phyloP scores from a whole-genome alignment of 2,329 filamentous ascomycete genomes.

The Mariannaea elegans region DNA sequence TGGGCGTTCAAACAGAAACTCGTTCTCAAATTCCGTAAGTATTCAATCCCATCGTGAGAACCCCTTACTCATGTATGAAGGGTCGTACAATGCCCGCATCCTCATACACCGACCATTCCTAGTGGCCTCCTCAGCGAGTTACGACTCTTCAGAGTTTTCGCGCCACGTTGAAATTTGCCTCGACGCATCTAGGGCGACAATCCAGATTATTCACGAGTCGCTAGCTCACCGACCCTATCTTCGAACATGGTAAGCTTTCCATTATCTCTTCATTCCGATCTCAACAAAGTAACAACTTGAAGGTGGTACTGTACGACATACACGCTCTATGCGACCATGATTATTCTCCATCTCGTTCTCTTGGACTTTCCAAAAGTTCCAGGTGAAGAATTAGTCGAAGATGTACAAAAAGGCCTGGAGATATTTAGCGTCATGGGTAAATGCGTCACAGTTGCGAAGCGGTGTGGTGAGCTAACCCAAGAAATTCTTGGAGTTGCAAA shows the following conservation, averaged over 20 bases:
- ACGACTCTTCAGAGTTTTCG: slow-evolving; percentile 1
- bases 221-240: slow-evolving; percentile 1
- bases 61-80: background rate
- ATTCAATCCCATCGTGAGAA: background rate
- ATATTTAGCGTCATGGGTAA: slow-evolving; percentile 3
- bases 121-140: background rate
- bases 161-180: slow-evolving; percentile 7
- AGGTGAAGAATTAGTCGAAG: slow-evolving; percentile 1
- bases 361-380: slow-evolving; percentile 3
- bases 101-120: slow-evolving; percentile 6
- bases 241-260: slow-evolving; percentile 1
- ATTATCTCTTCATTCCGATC: background rate
- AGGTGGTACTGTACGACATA: slow-evolving; percentile 12
- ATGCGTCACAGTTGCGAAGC: background rate
- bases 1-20: slow-evolving; percentile 13
- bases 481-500: slow-evolving; percentile 9
- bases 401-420: slow-evolving; percentile 1
- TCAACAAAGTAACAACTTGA: background rate
- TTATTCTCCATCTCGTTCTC: slow-evolving; percentile 4
- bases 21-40: slow-evolving; percentile 6
- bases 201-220: slow-evolving; percentile 4
- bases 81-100: slow-evolving; percentile 5
- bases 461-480: slow-evolving; percentile 2
- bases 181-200: slow-evolving; percentile 1
- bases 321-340: slow-evolving; percentile 7